Base-by-base conservation (phyloP, 495 filamentous ascomycete genomes). In the Neurospora cerealis region DNA sequence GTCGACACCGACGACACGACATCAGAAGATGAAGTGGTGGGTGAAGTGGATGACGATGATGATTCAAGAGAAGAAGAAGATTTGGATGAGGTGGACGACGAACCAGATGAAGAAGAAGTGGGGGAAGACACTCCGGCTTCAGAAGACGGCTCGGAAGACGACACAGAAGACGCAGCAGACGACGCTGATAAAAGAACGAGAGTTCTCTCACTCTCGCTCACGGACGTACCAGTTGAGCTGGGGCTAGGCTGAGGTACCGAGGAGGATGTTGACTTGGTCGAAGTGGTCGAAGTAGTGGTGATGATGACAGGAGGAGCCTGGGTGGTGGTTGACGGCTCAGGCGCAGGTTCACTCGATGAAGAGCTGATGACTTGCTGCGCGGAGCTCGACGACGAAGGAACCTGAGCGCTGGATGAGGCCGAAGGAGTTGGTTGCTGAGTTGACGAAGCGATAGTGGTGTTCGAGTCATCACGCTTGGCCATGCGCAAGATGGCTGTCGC, bases 401-500 rank as follows among this genome's bases (percentile, higher is more conserved):
- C n/a, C 15, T 41, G 60, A 17, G 34, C 46, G 48, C 40, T 66
- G 54, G 69, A 70, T 41, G 75, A 62, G 70, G 38, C 72, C 34
- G 74, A 44, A 41, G 72, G 36, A 46, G 62, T 69, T 4, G 73
- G 66, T 32, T 40, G 70, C 42, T 69, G 44, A 36, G 21, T 69
- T 62, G 42, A 28, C 13, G 69, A 36, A 32, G 72, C 28, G 28
- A 74, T 72, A 15, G 76, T 75, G 2, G 76, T 75, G 71, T 73
- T 74, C 13, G 54, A 66, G 24, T 79, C 79, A 11, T 83, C 78
- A n/a, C 85, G 82, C 74, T 79, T 83, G 3, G 81, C 82, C 73
- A 86, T 62, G 71, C 78, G 80, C 48, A 82, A 74, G 44, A 82
- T 77, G 13, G 79, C 78, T 8, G 80, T 79, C 36, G 80, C 83